Base-by-base conservation (phyloP, 2,329 filamentous ascomycete genomes). In the Cadophora luteo-olivacea region DNA sequence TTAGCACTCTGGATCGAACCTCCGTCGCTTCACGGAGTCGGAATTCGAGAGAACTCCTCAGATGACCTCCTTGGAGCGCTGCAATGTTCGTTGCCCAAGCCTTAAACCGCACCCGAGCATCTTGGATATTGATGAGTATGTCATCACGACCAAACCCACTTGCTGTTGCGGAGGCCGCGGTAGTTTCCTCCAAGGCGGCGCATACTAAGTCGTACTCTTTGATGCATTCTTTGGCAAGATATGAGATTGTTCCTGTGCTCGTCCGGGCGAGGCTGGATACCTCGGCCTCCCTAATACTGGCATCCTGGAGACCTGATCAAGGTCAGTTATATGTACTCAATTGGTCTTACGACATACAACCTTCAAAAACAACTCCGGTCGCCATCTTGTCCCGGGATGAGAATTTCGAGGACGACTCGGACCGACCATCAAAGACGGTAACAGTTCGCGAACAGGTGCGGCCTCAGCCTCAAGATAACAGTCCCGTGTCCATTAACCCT, bases 11-110 rank as follows among this genome's bases (percentile, higher is more conserved):
- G 45, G 65, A 32, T 12, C 66, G 66, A 33, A 75, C 69, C 11
- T 69, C 72, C 29, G 52, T 63, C 4, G 72, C 75, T 16, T 76
- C 73, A 58, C 65, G 64, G 9, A 76, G 61, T n/a, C 73, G 64
- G 57, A 65, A 69, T 16, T 76, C 74, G 1, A 76, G 67, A 12
- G 73, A 76, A 25, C 65, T 74, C 32, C 29, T 55, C 29, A 67
- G 6, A 29, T 65, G 24, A 3, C 19, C 57, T 16, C 68, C 25
- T 25, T 72, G 73, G n/a, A 74, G 69, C 1, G 74, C 74, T 45
- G 73, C 74, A 62, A 75, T 75, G 45, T 66, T 72, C 2, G 38
- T 64, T 16, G 67, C 75, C 75, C 74, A 76, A n/a, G 68, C 71
- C 62, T 72, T 73, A 25, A 74, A 75, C 29, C 68, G 69, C 1